phyloP scores from a whole-genome alignment of 2,329 filamentous ascomycete genomes.

The Orbilia quercus region DNA sequence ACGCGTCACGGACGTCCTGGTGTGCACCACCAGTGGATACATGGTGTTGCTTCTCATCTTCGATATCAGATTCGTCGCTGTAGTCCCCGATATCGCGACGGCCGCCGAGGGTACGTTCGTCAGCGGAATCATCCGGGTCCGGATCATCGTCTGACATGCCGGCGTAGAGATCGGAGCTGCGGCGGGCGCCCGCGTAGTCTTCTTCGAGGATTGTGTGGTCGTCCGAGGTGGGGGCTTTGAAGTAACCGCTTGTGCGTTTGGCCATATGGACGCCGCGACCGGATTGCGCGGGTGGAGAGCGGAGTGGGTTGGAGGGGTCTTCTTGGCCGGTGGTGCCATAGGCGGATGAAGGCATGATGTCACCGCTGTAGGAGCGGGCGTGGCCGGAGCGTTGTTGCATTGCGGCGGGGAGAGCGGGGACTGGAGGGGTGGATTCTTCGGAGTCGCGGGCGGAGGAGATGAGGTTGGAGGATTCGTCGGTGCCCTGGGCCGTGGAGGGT shows the following conservation, averaged over 20 bases:
- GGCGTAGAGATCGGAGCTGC: conserved; percentile 41
- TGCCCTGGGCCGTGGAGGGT: background rate
- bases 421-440: conserved; percentile 34
- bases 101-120: conserved; percentile 38
- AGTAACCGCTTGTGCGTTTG: conserved; percentile 51
- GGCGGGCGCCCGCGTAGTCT: conserved; percentile 31
- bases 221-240: conserved; percentile 48
- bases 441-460: conserved; percentile 35
- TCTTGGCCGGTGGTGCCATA: conserved; percentile 16
- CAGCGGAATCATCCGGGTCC: conserved; percentile 49
- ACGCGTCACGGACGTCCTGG: conserved; percentile 44
- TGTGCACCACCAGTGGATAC: conserved; percentile 31
- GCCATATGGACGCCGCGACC: conserved; percentile 34
- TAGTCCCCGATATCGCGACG: conserved; percentile 28
- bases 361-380: conserved; percentile 42
- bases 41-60: conserved; percentile 24
- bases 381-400: conserved; percentile 40
- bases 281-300: conserved; percentile 31
- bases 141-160: conserved; percentile 51
- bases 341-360: conserved; percentile 44
- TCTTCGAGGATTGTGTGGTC: conserved; percentile 54
- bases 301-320: conserved; percentile 19
- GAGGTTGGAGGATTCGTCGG: conserved; percentile 46
- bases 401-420: conserved; percentile 40
- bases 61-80: conserved; percentile 37